Evolutionary conservation across 306 rosid species (phyloP).

Genomic region (Oxytropis ochrocephala): DNA sequence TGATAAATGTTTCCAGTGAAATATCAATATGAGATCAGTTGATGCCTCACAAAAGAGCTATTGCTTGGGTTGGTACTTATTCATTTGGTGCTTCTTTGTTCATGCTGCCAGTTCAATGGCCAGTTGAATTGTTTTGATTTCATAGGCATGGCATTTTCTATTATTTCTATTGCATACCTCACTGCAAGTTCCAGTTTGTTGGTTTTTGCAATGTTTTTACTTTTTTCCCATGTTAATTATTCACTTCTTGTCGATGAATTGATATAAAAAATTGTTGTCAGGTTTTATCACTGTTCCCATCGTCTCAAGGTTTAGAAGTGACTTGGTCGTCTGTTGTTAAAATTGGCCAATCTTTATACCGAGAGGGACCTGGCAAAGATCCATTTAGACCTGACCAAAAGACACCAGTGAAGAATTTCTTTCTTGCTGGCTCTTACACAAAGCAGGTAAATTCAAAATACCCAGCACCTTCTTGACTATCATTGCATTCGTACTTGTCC

Average conservation of each 20-base stretch:
- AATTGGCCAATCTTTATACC: slow-evolving; percentile 91
- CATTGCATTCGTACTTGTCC: background rate
- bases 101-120: background rate
- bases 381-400: slow-evolving; percentile 94
- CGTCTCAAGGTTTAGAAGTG: slow-evolving; percentile 92
- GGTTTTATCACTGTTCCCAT: slow-evolving; percentile 83
- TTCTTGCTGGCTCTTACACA: slow-evolving; percentile 94
- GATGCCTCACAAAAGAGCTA: background rate
- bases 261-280: slow-evolving; percentile 14
- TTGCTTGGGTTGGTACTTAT: background rate
- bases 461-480: background rate
- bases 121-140: background rate
- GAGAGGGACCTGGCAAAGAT: slow-evolving; percentile 96
- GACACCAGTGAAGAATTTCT: slow-evolving; percentile 87
- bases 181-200: background rate
- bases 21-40: background rate
- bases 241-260: background rate
- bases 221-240: background rate
- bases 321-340: slow-evolving; percentile 97
- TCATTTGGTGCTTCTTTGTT: slow-evolving; percentile 9
- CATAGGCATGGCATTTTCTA: background rate
- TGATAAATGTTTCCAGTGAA: background rate
- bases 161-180: background rate
- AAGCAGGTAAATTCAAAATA: slow-evolving; percentile 51
- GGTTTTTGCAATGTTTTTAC: background rate